A percentile compares a stretch with the other conserved stretches of the same genome.
phyloP scores from a whole-genome alignment of 257 asterid genomes.

The Henckelia pumila region DNA sequence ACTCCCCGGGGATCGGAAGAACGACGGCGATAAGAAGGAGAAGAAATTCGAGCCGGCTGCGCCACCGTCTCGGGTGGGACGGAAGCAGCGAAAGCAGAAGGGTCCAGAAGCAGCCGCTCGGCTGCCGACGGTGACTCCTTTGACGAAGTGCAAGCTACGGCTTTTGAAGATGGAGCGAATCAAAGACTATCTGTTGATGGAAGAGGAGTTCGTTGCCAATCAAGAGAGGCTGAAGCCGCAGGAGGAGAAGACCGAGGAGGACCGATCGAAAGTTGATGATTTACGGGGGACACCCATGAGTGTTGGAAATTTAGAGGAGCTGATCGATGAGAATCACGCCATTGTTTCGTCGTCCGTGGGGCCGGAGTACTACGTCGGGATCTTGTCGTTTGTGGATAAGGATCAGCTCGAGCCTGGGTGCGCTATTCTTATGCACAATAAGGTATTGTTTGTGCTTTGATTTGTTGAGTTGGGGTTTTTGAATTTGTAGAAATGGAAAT shows the following conservation, averaged over 20 bases:
- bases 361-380: slow-evolving; percentile 89
- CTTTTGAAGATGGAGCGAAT: slow-evolving; percentile 69
- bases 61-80: slow-evolving; percentile 90
- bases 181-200: slow-evolving; percentile 80
- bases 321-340: slow-evolving; percentile 92
- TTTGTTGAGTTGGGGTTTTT: slow-evolving; percentile 23
- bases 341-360: slow-evolving; percentile 83
- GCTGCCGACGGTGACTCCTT: slow-evolving; percentile 71
- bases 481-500: not conserved
- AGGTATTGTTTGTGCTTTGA: slow-evolving; percentile 37
- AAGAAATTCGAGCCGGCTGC: slow-evolving; percentile 87
- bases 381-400: slow-evolving; percentile 81
- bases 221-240: slow-evolving; percentile 89
- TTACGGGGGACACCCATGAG: slow-evolving; percentile 90
- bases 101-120: slow-evolving; percentile 87
- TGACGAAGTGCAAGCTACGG: slow-evolving; percentile 74
- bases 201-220: slow-evolving; percentile 89
- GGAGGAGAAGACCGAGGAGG: slow-evolving; percentile 96
- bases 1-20: slow-evolving; percentile 69
- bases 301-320: slow-evolving; percentile 82
- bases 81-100: slow-evolving; percentile 88
- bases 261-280: slow-evolving; percentile 81
- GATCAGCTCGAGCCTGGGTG: slow-evolving; percentile 97
- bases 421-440: slow-evolving; percentile 89
- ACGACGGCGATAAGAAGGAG: slow-evolving; percentile 82